These are phyloP conservation scores for Carex pumila DNA, from an alignment of 176 grass and related monocot genomes.

Conservation along the genomic window DNA sequence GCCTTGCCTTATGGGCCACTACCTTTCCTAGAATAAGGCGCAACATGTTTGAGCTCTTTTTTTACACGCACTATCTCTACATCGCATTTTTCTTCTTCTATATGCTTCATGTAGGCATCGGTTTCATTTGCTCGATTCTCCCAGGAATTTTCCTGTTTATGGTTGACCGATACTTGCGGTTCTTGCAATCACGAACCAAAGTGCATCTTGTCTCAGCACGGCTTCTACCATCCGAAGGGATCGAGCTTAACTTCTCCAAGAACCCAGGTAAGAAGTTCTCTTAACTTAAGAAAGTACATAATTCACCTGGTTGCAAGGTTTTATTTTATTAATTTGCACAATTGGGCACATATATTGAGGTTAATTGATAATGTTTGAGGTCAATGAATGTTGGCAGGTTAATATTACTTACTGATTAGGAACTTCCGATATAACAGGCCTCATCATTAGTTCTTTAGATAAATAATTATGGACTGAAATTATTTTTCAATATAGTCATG, in stretches of 20 bases:
- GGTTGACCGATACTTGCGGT: slow-evolving; percentile 53
- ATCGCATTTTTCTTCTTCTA: slow-evolving; percentile 33
- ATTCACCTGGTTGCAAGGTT: too few relatives aligned
- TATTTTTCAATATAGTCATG: too few relatives aligned
- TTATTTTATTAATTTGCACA: neutral
- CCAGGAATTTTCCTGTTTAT: slow-evolving; percentile 49
- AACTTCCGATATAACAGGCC: too few relatives aligned
- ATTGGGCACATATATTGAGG: neutral
- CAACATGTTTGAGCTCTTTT: slow-evolving; percentile 59
- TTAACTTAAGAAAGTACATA: neutral
- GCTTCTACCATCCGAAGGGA: slow-evolving; percentile 32
- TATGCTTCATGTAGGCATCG: slow-evolving; percentile 43
- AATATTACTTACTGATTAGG: neutral
- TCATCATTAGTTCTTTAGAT: too few relatives aligned
- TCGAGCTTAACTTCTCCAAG: slow-evolving; percentile 67
- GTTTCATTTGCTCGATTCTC: slow-evolving; percentile 27
- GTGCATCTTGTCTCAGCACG: slow-evolving; percentile 41
- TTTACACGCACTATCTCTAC: slow-evolving; percentile 59
- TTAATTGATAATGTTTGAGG: neutral
- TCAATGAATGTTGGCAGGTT: neutral
- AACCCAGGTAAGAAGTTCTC: slow-evolving; percentile 13
- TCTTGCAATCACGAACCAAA: slow-evolving; percentile 43
- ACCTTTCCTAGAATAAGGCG: slow-evolving; percentile 37
- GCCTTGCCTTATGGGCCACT: slow-evolving; percentile 35
- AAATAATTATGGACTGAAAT: too few relatives aligned